phyloP scores from a whole-genome alignment of 192 early-diverging fungal species.

The Blastocladiella britannica region DNA sequence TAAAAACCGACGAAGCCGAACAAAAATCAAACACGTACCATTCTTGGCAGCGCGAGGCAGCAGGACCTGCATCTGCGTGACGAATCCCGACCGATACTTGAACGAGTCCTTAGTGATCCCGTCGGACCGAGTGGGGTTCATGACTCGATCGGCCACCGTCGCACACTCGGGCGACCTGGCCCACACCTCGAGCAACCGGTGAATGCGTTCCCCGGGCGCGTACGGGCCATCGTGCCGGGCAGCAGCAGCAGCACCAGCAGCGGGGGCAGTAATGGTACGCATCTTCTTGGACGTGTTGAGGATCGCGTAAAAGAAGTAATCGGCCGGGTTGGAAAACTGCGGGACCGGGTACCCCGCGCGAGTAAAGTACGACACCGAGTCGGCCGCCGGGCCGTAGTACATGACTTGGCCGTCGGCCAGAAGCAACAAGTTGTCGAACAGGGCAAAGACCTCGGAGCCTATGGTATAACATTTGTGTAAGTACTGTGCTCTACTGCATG shows the following conservation, averaged over 20 bases:
- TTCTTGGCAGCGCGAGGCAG: slow-evolving; percentile 17
- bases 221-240: no score
- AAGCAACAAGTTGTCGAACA: slow-evolving; percentile 50
- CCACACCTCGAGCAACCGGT: slow-evolving; percentile 16
- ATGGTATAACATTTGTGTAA: no score
- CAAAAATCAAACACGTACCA: no score
- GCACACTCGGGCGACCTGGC: slow-evolving; percentile 8
- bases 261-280: background rate
- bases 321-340: slow-evolving; percentile 30
- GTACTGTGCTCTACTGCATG: no score
- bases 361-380: slow-evolving; percentile 21
- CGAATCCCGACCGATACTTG: slow-evolving; percentile 7
- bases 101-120: slow-evolving; percentile 8
- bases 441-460: slow-evolving; percentile 29
- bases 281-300: no score
- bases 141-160: slow-evolving; percentile 6
- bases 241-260: background rate
- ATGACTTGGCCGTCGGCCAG: slow-evolving; percentile 44
- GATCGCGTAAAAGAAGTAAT: slow-evolving; percentile 32
- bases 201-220: background rate
- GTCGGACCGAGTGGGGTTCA: slow-evolving; percentile 9
- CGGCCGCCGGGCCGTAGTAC: slow-evolving; percentile 30
- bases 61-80: slow-evolving; percentile 19
- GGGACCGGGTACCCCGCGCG: slow-evolving; percentile 22
- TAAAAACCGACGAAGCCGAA: no score